Percentiles rank a stretch among this genome's conserved stretches.
Evolutionary conservation across 805 yeast species (phyloP).

Genomic region (Lachancea sp.): DNA sequence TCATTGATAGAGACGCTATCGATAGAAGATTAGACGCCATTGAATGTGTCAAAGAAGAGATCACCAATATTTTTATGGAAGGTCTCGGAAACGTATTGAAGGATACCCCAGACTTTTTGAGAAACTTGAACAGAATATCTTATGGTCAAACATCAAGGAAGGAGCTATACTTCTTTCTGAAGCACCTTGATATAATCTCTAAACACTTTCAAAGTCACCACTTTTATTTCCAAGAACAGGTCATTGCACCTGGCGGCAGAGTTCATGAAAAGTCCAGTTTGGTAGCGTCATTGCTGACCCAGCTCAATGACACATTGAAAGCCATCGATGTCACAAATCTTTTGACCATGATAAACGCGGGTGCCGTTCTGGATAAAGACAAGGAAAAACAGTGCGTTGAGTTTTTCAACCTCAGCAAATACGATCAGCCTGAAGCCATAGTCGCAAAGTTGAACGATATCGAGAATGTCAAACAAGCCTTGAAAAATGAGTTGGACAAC

Average conservation of each 20-base stretch:
- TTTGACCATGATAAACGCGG: conserved; percentile 45
- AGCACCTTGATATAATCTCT: conserved; percentile 36
- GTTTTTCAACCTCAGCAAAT: conserved; percentile 36
- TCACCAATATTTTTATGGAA: conserved; percentile 36
- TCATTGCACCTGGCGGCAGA: conserved; percentile 16
- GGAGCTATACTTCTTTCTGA: conserved; percentile 52
- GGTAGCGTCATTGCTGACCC: conserved; percentile 35
- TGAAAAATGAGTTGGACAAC: conserved; percentile 47
- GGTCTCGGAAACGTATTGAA: conserved; percentile 31
- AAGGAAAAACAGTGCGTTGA: conserved; percentile 39
- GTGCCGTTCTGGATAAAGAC: conserved; percentile 47
- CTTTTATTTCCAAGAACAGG: conserved; percentile 25
- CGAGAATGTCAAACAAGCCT: conserved; percentile 37
- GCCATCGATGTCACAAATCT: conserved; percentile 32
- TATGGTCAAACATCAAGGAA: conserved; percentile 53
- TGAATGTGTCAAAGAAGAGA: conserved; percentile 37
- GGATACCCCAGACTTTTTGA: conserved; percentile 50
- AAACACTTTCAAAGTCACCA: conserved; percentile 29
- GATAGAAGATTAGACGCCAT: conserved; percentile 59
- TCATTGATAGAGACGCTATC: conserved; percentile 48
- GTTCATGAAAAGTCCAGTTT: conserved; percentile 25
- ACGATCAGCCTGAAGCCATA: conserved; percentile 38
- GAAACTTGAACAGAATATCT: conserved; percentile 50
- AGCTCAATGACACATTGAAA: conserved; percentile 33
- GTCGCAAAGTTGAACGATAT: conserved; percentile 35